Conservation (phyloP, 495 filamentous ascomycete genomes). For the Aspergillus ellipticus region DNA sequence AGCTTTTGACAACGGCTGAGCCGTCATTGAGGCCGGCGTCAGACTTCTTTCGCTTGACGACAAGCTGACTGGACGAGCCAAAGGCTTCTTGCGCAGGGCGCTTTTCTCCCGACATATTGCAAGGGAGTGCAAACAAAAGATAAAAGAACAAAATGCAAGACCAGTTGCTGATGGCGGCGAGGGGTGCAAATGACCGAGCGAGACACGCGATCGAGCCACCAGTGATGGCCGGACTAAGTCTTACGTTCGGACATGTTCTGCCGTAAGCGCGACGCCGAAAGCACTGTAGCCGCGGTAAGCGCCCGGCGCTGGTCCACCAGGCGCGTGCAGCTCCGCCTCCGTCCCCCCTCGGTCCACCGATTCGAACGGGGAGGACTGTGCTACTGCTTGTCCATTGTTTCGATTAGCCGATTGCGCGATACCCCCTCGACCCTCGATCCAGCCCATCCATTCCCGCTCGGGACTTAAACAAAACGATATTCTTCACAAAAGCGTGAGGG, state of each 20-base stretch:
- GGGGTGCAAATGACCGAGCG: background rate
- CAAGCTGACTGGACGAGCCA: constrained; percentile 66
- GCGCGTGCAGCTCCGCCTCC: constrained; percentile 16
- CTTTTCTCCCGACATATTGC: constrained; percentile 82
- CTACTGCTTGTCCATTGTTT: constrained; percentile 8
- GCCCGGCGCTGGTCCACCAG: constrained; percentile 11
- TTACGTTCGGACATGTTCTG: background rate
- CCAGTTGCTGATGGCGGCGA: background rate
- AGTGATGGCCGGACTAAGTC: background rate
- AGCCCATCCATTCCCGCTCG: background rate
- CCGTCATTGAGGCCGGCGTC: constrained; percentile 61
- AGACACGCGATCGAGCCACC: background rate
- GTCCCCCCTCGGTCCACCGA: constrained; percentile 14
- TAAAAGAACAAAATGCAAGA: background rate
- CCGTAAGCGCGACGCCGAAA: constrained; percentile 1
- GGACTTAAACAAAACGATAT: background rate
- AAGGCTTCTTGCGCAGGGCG: constrained; percentile 78
- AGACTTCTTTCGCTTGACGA: constrained; percentile 84
- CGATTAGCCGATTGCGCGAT: background rate
- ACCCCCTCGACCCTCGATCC: background rate
- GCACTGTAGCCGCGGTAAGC: constrained; percentile 19
- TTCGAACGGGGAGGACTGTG: constrained; percentile 18
- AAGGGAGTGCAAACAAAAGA: background rate
- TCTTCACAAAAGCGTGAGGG: background rate
- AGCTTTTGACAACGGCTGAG: constrained; percentile 61